Evolutionary conservation across 2,329 filamentous ascomycete species (phyloP).

Genomic region (Raffaelea ambrosiae): DNA sequence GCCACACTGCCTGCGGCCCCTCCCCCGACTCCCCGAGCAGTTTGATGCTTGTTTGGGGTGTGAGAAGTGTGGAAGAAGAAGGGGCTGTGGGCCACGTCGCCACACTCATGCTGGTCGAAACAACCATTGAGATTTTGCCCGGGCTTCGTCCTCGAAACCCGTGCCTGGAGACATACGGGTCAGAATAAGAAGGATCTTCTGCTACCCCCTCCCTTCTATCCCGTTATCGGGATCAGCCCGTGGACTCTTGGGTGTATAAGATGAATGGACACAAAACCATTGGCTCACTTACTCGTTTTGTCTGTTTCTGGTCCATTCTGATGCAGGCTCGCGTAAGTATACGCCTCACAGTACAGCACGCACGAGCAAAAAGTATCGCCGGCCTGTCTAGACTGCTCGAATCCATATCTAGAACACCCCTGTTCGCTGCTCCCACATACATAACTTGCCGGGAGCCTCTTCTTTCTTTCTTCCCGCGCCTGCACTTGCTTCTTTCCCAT

Average conservation of each 20-base stretch:
- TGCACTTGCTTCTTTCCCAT: neutral
- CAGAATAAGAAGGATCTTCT: conserved; percentile 4
- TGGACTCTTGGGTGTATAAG: conserved; percentile 4
- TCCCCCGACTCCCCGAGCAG: conserved; percentile 15
- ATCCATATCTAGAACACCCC: neutral
- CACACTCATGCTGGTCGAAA: conserved; percentile 19
- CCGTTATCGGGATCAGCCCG: conserved; percentile 12
- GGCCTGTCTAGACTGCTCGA: neutral
- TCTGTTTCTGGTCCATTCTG: neutral
- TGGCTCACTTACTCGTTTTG: neutral
- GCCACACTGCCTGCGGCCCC: neutral
- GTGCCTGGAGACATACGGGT: neutral
- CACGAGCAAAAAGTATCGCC: neutral
- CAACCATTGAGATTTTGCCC: neutral
- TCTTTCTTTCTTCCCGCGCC: neutral
- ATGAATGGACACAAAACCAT: conserved; percentile 6
- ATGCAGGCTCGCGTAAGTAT: conserved; percentile 1
- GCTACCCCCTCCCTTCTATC: conserved; percentile 1
- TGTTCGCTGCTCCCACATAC: neutral
- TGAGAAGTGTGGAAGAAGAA: conserved; percentile 14
- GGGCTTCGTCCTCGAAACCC: no score
- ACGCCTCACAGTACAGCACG: neutral
- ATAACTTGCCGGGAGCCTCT: neutral
- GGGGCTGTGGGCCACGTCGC: conserved; percentile 20
- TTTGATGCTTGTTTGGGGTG: conserved; percentile 39